phyloP scores from a whole-genome alignment of 345 rosid genomes.

The Linum usitatissimum region DNA sequence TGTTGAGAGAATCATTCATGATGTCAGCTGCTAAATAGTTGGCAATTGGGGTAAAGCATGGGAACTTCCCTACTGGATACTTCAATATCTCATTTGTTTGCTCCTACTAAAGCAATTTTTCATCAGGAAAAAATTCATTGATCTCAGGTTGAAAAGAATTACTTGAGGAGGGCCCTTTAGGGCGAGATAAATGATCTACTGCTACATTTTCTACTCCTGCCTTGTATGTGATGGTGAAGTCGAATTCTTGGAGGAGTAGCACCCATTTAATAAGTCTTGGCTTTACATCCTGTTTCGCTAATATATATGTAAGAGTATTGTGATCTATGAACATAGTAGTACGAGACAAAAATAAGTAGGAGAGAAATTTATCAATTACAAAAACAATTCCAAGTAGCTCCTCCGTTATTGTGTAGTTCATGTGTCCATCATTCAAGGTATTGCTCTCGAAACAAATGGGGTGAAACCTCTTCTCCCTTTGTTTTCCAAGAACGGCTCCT shows the following conservation, averaged over 20 bases:
- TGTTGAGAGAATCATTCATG: background rate
- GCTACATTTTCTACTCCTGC: background rate
- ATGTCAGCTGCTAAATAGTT: background rate
- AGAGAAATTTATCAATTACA: background rate
- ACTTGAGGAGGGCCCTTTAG: background rate
- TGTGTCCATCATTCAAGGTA: background rate
- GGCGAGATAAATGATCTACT: background rate
- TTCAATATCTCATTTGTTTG: background rate
- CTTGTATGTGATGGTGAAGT: background rate
- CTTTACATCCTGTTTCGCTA: background rate
- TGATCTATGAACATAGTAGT: background rate
- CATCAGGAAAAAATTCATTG: background rate
- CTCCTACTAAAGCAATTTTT: background rate
- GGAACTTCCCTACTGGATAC: background rate
- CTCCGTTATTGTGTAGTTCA: background rate
- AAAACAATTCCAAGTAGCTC: background rate
- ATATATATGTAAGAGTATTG: no score
- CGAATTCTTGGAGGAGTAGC: background rate
- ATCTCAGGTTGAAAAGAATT: background rate
- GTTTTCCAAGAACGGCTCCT: background rate
- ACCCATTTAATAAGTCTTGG: background rate
- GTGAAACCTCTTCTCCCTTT: background rate
- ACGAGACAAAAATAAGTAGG: background rate
- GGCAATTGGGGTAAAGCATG: background rate
- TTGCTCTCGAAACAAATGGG: background rate